Base-by-base conservation (phyloP, 2,329 filamentous ascomycete genomes). In the Seiridium cupressi region DNA sequence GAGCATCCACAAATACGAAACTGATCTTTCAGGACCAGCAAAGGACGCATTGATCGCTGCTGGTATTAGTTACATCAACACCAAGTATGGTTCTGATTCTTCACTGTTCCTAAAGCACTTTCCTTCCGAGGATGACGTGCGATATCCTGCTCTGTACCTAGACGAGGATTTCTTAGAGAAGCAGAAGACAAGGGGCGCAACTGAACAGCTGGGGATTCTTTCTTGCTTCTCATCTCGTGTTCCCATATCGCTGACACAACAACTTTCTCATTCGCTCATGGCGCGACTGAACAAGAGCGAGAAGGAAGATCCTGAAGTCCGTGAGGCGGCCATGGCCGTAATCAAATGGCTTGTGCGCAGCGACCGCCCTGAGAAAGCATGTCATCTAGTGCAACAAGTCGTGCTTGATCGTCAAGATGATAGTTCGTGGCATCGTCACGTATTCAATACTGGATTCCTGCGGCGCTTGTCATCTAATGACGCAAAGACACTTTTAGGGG, bases 381-480 rank as follows among this genome's bases (percentile, higher is more conserved):
- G 65, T 5, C 65, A 70, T 0, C 68, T 75, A 2, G 66, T 77
- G 3, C 66, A 64, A 3, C 60, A 71, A 13, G 47, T 75, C 8
- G 61, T 75, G 3, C 47, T 75, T 11, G 61, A 74, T 3, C 60
- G 66, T 7, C 61, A 61, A 3, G 66, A 70, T 5, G 66, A 70
- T 31, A 75, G 70, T 46, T 69, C 71, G 1, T 76, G 70, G 71
- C 72, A 75, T 54, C 66, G 72, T 0, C 64, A 68, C 32, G 59
- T 76, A 2, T 62, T 76, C 36, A 70, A 62, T 38, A 4, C 51
- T 1, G 40, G 59, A 0, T 72, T 73, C 40, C 62, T 77, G 10
- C 63, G 62, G 1, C 63, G 60, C 2, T 66, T 78, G 3, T 63
- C 70, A 1, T 61, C 70, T 0, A 38, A 60, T 10, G 64, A 67